Percentiles rank a stretch among this genome's conserved stretches.
Conservation (phyloP, 306 rosid genomes). For the Gastrolobium bilobum region DNA sequence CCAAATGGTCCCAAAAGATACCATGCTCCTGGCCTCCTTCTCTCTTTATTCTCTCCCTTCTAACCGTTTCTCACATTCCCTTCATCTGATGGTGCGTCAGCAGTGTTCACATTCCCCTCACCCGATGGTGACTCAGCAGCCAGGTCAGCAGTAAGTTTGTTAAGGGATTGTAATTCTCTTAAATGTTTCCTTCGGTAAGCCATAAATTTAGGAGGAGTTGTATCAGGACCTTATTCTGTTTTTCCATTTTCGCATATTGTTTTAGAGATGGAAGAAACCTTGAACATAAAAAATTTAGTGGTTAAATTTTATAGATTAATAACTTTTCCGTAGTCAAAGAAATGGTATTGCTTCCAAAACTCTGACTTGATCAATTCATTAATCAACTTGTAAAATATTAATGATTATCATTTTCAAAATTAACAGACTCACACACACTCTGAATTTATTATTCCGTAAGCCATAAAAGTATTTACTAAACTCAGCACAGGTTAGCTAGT, state of each 20-base stretch:
- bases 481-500: slow-evolving; percentile 27
- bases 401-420: slow-evolving; percentile 22
- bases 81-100: too few relatives aligned
- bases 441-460: slow-evolving; percentile 24
- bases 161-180: too few relatives aligned
- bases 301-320: slow-evolving; percentile 19
- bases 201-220: too few relatives aligned
- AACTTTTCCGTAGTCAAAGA: slow-evolving; percentile 19
- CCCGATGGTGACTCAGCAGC: too few relatives aligned
- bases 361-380: slow-evolving; percentile 1
- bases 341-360: slow-evolving; percentile 9
- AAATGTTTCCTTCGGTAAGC: too few relatives aligned
- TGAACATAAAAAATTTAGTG: slow-evolving; percentile 12
- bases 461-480: neutral
- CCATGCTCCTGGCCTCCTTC: too few relatives aligned
- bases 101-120: too few relatives aligned
- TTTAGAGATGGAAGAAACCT: neutral
- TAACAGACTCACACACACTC: slow-evolving; percentile 6
- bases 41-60: too few relatives aligned
- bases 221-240: too few relatives aligned
- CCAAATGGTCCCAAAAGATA: too few relatives aligned
- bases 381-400: slow-evolving; percentile 11
- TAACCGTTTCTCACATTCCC: too few relatives aligned
- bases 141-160: too few relatives aligned
- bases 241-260: slow-evolving; percentile 19